Evolutionary conservation across 345 rosid species (phyloP), one percentile per base, ranked within the genome.

Genomic region (Euclidium syriacum): DNA sequence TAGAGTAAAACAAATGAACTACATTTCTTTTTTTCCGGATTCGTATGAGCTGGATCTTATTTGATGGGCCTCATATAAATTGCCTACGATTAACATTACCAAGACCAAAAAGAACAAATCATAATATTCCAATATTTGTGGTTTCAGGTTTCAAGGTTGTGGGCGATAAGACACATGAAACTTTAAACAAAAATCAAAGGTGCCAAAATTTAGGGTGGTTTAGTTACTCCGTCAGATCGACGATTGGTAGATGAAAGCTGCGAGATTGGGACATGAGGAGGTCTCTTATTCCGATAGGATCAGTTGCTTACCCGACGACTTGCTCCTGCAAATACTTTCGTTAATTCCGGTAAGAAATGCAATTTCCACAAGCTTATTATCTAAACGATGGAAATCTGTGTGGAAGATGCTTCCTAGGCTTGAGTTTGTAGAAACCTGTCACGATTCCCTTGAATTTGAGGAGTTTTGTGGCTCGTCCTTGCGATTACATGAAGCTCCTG

Each of bases 361-460:
- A 4, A 53, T 64, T 60, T 10, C 60, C 41, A 40, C 61, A 11
- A 64, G 61, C 6, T 7, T 41, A 41, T 24, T 65, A 19, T 65
- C 70, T 4, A 65, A 53, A 22, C 33, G 53, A 15, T 65, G 70
- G 70, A 53, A 16, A 33, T 24, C 25, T 65, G 7, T 64, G 19
- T 63, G 58, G 50, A 63, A 51, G 40, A 51, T 10, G 53, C 2
- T 53, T 43, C 25, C 53, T 16, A 53, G 0, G 4, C 42, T 65
- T 4, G 41, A 1, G 4, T 50, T 49, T 20, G 40, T 39, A 6
- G 50, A 51, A 36, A 4, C 35, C 25, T 62, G 19, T 49, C 47
- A 6, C 2, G 51, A 51, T 64, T 14, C 52, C 33, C 18, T 30
- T 15, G 42, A 52, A 58, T 58, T 51, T 29, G 59, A 40, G 41